phyloP scores from a whole-genome alignment of 345 rosid species.

The Turnera subulata region DNA sequence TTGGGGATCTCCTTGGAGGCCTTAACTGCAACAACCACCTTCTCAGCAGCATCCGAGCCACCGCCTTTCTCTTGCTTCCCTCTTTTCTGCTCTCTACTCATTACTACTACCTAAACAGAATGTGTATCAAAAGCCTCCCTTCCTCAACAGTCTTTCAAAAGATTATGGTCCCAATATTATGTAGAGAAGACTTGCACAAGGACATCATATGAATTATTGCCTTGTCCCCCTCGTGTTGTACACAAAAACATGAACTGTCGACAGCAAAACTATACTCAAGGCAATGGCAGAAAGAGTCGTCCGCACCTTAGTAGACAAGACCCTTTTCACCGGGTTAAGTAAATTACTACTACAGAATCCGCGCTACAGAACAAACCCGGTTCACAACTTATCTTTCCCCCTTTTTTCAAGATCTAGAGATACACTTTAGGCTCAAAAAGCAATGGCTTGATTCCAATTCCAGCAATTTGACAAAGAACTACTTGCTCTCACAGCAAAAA shows the following conservation, averaged over 20 bases:
- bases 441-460: conserved; percentile 13
- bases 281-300: conserved; percentile 25
- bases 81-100: conserved; percentile 57
- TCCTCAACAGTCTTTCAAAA: conserved; percentile 17
- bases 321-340: conserved; percentile 38
- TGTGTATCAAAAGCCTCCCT: conserved; percentile 3
- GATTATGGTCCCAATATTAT: too few species aligned
- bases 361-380: conserved; percentile 10
- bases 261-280: conserved; percentile 27
- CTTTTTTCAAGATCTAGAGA: conserved; percentile 22
- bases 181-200: too few species aligned
- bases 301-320: conserved; percentile 42
- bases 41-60: conserved; percentile 48
- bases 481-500: background rate
- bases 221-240: conserved; percentile 38
- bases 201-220: conserved; percentile 29
- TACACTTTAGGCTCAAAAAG: conserved; percentile 25
- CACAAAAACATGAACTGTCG: conserved; percentile 32
- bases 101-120: conserved; percentile 17
- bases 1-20: conserved; percentile 93
- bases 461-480: conserved; percentile 10
- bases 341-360: conserved; percentile 18
- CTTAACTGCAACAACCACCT: conserved; percentile 92
- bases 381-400: conserved; percentile 6
- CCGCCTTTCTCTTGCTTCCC: conserved; percentile 49